Evolutionary conservation across 352 stramenopile genomes (phyloP).

Genomic region (Globisporangium yorkense): DNA sequence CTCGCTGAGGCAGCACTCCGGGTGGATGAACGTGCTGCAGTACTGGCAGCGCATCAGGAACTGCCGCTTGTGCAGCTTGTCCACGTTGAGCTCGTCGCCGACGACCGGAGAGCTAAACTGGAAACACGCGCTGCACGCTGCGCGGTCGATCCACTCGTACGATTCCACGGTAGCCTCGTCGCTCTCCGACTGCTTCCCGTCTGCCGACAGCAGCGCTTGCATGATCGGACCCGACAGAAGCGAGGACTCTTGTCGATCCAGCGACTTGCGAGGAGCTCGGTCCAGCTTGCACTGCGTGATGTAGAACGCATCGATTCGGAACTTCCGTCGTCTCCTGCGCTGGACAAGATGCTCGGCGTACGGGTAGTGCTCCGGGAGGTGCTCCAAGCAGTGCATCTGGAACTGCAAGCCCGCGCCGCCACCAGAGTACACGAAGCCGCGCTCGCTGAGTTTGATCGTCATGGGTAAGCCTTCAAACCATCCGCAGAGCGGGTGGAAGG

Average conservation of each 20-base stretch:
- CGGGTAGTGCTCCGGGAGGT: slow-evolving; percentile 47
- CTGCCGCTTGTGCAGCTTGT: slow-evolving; percentile 61
- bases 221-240: slow-evolving; percentile 45
- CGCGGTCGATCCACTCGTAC: slow-evolving; percentile 60
- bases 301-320: slow-evolving; percentile 76
- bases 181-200: slow-evolving; percentile 18
- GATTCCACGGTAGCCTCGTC: slow-evolving; percentile 11
- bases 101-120: slow-evolving; percentile 54
- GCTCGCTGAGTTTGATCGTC: slow-evolving; percentile 40
- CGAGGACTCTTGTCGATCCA: slow-evolving; percentile 21
- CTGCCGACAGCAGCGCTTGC: slow-evolving; percentile 38
- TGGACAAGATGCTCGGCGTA: slow-evolving; percentile 35
- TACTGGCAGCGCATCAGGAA: slow-evolving; percentile 85
- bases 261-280: slow-evolving; percentile 3
- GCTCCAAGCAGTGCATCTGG: slow-evolving; percentile 48
- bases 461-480: slow-evolving; percentile 84
- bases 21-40: slow-evolving; percentile 79
- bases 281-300: slow-evolving; percentile 47
- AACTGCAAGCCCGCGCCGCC: slow-evolving; percentile 72
- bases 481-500: slow-evolving; percentile 81
- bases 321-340: slow-evolving; percentile 41
- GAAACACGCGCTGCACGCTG: slow-evolving; percentile 74
- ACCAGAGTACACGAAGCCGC: slow-evolving; percentile 62
- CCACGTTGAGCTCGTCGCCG: slow-evolving; percentile 33
- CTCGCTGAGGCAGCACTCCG: slow-evolving; percentile 74